Conservation (phyloP, 495 filamentous ascomycete genomes). For the Hypoxylon lienhwacheense region DNA sequence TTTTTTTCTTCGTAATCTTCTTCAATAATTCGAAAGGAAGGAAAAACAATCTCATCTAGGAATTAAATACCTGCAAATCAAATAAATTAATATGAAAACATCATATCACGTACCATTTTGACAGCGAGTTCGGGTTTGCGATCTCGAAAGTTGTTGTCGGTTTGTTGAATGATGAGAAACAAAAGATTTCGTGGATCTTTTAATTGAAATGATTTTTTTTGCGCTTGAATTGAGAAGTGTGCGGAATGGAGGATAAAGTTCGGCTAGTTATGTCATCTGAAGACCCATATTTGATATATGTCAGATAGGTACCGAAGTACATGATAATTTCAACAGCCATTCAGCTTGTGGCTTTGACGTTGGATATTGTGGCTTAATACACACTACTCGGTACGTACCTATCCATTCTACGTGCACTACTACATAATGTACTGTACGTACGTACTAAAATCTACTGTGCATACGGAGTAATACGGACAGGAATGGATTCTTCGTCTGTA, state of each 20-base stretch:
- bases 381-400: too few relatives aligned
- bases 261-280: slow-evolving; percentile 14
- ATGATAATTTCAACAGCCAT: background rate
- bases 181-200: slow-evolving; percentile 24
- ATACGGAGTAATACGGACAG: too few relatives aligned
- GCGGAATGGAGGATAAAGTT: slow-evolving; percentile 30
- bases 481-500: too few relatives aligned
- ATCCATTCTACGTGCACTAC: too few relatives aligned
- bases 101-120: slow-evolving; percentile 33
- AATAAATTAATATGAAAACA: slow-evolving; percentile 6
- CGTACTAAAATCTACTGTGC: too few relatives aligned
- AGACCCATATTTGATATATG: too few relatives aligned
- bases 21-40: background rate
- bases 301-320: background rate
- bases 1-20: slow-evolving; percentile 6
- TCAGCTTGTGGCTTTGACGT: background rate
- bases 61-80: background rate
- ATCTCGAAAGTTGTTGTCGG: slow-evolving; percentile 26
- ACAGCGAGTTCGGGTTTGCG: slow-evolving; percentile 22
- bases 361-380: background rate
- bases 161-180: slow-evolving; percentile 17
- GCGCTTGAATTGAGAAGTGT: slow-evolving; percentile 36
- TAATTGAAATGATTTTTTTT: slow-evolving; percentile 22
- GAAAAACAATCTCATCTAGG: background rate
- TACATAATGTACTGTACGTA: too few relatives aligned